Evolutionary conservation across 164 flowering plant species (phyloP).

Genomic region (Sedum album): DNA sequence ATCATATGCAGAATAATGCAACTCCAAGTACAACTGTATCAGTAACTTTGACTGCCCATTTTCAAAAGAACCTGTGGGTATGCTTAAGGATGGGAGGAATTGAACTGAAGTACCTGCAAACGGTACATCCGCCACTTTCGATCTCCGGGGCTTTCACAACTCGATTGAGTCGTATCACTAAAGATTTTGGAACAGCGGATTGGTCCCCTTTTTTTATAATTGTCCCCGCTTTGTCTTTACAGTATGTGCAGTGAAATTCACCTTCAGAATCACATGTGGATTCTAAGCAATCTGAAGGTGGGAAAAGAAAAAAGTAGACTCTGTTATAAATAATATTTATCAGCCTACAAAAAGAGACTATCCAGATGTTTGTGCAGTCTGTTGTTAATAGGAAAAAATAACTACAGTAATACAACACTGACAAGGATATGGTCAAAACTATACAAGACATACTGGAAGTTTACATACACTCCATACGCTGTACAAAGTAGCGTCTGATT

Average conservation of each 20-base stretch:
- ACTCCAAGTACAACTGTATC: neutral
- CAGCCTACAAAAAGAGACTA: neutral
- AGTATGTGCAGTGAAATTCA: slow-evolving; percentile 60
- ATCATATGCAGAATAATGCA: neutral
- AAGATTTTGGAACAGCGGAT: slow-evolving; percentile 27
- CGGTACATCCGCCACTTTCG: slow-evolving; percentile 78
- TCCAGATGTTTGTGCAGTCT: too few relatives aligned
- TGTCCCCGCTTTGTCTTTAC: slow-evolving; percentile 38
- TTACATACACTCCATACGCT: too few relatives aligned
- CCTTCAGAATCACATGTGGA: slow-evolving; percentile 33
- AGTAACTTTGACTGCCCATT: neutral
- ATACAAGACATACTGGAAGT: neutral
- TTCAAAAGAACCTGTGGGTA: neutral
- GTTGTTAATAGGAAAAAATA: too few relatives aligned
- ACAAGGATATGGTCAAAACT: neutral
- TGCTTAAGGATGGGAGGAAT: neutral
- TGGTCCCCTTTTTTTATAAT: slow-evolving; percentile 28
- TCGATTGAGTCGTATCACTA: slow-evolving; percentile 47
- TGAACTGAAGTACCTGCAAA: slow-evolving; percentile 60
- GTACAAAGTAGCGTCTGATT: too few relatives aligned
- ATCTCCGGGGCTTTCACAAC: slow-evolving; percentile 63
- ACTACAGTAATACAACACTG: too few relatives aligned
- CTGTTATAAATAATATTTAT: neutral
- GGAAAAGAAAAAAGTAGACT: neutral
- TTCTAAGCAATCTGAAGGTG: slow-evolving; percentile 64